Conservation (phyloP, 2,329 filamentous ascomycete species). For the Dryadomyces quercivorus region DNA sequence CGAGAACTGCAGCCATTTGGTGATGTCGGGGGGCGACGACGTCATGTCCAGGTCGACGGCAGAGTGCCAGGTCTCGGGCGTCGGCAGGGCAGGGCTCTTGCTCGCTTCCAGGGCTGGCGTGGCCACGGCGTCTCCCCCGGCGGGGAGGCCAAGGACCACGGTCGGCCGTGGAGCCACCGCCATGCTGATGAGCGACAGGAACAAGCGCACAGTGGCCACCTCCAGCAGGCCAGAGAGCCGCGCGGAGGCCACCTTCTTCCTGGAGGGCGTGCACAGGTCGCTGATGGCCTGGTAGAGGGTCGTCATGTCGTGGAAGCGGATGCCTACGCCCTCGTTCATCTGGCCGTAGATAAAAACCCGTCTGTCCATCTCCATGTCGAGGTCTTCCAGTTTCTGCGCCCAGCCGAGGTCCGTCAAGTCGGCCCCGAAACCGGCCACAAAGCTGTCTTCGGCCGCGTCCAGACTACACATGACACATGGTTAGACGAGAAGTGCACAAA, state of each 20-base stretch:
- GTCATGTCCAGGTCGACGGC: background rate
- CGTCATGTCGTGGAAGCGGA: background rate
- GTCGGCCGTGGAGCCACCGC: constrained; percentile 6
- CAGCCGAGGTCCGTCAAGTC: constrained; percentile 6
- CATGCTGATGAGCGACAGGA: constrained; percentile 12
- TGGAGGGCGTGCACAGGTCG: constrained; percentile 4
- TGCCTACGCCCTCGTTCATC: background rate
- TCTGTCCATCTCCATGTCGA: background rate
- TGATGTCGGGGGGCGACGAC: constrained; percentile 4
- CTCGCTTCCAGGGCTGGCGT: background rate
- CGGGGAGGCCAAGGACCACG: background rate
- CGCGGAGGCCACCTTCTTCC: background rate
- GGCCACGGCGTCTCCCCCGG: background rate
- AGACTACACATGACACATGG: constrained; percentile 6
- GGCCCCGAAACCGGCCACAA: constrained; percentile 2
- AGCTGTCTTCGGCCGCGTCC: constrained; percentile 3
- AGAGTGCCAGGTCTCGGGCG: background rate
- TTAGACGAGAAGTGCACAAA: background rate
- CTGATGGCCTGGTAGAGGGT: constrained; percentile 8
- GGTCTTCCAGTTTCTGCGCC: constrained; percentile 3
- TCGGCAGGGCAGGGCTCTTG: too few species aligned
- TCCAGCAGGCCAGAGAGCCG: constrained; percentile 7
- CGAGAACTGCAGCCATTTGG: constrained; percentile 7
- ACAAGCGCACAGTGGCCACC: constrained; percentile 8
- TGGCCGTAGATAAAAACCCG: constrained; percentile 5